Base-by-base conservation (phyloP, 192 early-diverging fungal species). In the Coemansia sp. region DNA sequence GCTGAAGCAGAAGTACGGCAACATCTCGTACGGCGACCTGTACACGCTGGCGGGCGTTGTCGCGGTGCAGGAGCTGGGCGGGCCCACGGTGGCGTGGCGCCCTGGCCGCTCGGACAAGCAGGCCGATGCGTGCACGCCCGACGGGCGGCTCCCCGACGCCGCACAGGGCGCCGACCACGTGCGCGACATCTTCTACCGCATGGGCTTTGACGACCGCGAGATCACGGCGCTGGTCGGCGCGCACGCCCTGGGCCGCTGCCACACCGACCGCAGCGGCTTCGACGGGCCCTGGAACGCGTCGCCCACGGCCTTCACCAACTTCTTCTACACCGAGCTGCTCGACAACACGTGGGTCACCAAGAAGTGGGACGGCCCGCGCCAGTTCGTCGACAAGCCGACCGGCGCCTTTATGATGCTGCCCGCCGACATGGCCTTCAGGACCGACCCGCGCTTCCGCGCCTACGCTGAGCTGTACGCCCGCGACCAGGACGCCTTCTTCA, bases 261-360 rank as follows among this genome's bases (percentile, higher is more conserved):
- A 94, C 69, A 64, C 84, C 51, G 84, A 83, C 46, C 88, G 91
- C 49, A 87, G 84, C 61, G 94, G 94, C 12, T 94, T 85, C 62
- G 89, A 93, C 20, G 93, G 92, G 6, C 92, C 95, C 14, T 98
- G 96, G 96, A 94, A 91, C 56, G 85, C 89, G 68, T 87, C 92
- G 11, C 95, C 96, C 12, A 97, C 90, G 3, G 76, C 86, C 39
- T 95, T 98, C 82, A 91, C 93, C 67, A 98, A 98, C 85, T 87
- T 88, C 43, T 96, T 88, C 83, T 98, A 76, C 83, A 94, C 87
- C 45, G 88, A 88, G 69, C 86, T 98, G 19, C 76, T 93, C 31
- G 74, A 84, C 20, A 89, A 92, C 70, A 86, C 89, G 56, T 98
- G 96, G 95, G 83, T 89, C 20, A 87, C 89, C 72, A 89, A 88